These are phyloP conservation scores for Marvania coccoides DNA, from an alignment of 139 green algal species.

Conservation along the genomic window DNA sequence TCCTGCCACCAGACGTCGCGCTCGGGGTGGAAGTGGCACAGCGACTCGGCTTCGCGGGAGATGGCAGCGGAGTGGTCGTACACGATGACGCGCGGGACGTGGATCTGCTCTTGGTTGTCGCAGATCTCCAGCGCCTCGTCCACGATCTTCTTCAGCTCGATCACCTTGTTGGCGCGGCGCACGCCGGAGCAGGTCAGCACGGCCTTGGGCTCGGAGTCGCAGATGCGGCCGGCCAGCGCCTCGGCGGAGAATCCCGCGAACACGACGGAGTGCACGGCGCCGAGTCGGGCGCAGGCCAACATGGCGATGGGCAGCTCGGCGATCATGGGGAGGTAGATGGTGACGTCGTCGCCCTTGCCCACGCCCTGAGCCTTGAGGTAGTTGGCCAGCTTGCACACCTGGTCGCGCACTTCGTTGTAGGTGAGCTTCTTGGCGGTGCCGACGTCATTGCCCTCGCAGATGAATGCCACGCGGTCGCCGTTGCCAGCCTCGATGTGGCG, in stretches of 20 bases:
- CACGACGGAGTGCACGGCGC: slow-evolving; percentile 91
- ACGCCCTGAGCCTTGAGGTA: slow-evolving; percentile 77
- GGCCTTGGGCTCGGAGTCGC: slow-evolving; percentile 44
- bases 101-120: slow-evolving; percentile 22
- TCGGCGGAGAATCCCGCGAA: slow-evolving; percentile 95
- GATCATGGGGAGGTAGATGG: slow-evolving; percentile 97
- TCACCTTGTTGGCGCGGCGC: slow-evolving; percentile 72
- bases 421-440: slow-evolving; percentile 32
- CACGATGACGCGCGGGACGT: slow-evolving; percentile 51
- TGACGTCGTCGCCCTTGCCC: slow-evolving; percentile 77
- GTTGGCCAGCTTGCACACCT: slow-evolving; percentile 64
- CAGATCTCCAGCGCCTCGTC: slow-evolving; percentile 46
- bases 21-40: slow-evolving; percentile 25
- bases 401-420: slow-evolving; percentile 48
- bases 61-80: slow-evolving; percentile 68
- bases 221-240: slow-evolving; percentile 63
- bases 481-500: slow-evolving; percentile 51
- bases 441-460: slow-evolving; percentile 73
- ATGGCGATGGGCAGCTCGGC: slow-evolving; percentile 83
- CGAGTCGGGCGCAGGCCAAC: slow-evolving; percentile 91
- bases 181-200: slow-evolving; percentile 52
- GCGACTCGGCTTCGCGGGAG: slow-evolving; percentile 22
- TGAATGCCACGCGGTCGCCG: slow-evolving; percentile 45
- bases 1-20: slow-evolving; percentile 85
- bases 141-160: slow-evolving; percentile 81